These are phyloP conservation scores for Diaporthe longicolla DNA, from an alignment of 2,329 filamentous ascomycete species.

Conservation along the genomic window DNA sequence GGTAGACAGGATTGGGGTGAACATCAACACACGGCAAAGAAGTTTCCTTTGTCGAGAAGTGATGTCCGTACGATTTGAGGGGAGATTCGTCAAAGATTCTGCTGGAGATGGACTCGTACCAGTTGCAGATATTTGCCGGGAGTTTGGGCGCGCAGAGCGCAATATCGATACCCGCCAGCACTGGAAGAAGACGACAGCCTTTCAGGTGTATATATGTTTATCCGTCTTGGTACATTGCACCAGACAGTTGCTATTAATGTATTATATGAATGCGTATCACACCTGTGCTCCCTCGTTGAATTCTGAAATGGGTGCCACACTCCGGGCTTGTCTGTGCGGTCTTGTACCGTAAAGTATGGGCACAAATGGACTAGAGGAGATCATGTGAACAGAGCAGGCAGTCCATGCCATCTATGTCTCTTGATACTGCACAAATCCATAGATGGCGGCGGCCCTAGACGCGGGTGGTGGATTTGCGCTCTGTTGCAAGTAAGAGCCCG, in stretches of 20 bases:
- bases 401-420: neutral
- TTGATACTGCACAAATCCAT: neutral
- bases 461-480: neutral
- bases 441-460: neutral
- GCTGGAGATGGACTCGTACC: constrained; percentile 13
- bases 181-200: constrained; percentile 32
- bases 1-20: neutral
- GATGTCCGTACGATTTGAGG: neutral
- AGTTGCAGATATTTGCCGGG: constrained; percentile 17
- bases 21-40: constrained; percentile 12
- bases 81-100: neutral
- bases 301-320: neutral
- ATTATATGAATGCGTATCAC: constrained; percentile 25
- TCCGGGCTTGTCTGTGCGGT: neutral
- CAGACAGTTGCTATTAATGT: constrained; percentile 40
- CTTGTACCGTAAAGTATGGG: neutral
- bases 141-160: constrained; percentile 37
- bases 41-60: constrained; percentile 30
- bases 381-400: neutral
- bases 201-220: constrained; percentile 31
- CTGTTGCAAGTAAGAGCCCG: neutral
- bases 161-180: constrained; percentile 38
- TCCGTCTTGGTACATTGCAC: constrained; percentile 28
- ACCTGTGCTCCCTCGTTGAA: neutral
- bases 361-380: neutral